A percentile compares a stretch with the other conserved stretches of the same genome.
These are phyloP conservation scores for Talaromyces sp. DNA, from an alignment of 2,329 filamentous ascomycete species.

Conservation along the genomic window DNA sequence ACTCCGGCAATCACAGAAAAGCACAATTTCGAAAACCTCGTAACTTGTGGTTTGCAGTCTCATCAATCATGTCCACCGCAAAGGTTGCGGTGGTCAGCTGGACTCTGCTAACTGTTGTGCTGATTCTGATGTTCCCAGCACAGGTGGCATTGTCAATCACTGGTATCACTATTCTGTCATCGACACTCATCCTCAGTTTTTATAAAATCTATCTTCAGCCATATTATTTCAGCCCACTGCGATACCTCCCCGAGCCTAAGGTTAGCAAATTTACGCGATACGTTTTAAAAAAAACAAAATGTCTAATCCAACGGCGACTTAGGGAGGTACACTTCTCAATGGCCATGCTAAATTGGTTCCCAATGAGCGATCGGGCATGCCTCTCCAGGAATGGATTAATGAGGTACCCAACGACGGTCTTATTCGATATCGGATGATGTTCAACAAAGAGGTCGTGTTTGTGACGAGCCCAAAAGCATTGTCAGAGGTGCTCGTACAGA, in stretches of 20 bases:
- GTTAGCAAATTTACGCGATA: neutral
- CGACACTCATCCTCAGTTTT: neutral
- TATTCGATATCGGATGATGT: constrained; percentile 10
- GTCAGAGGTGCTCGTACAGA: constrained; percentile 9
- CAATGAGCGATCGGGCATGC: constrained; percentile 13
- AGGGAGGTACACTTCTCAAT: constrained; percentile 8
- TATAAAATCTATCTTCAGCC: constrained; percentile 8
- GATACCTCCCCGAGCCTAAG: constrained; percentile 6
- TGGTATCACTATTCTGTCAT: neutral
- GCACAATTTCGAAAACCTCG: neutral
- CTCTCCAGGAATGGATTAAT: constrained; percentile 15
- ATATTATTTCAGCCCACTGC: constrained; percentile 7
- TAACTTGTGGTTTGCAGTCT: neutral
- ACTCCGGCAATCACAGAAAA: too few relatives aligned
- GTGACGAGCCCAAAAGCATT: constrained; percentile 13
- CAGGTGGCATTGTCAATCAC: neutral
- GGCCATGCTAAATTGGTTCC: constrained; percentile 11
- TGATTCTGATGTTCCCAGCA: neutral
- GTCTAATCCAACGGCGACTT: neutral
- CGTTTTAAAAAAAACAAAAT: neutral
- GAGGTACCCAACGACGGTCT: constrained; percentile 13
- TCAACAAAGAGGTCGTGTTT: constrained; percentile 11
- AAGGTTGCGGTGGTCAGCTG: neutral
- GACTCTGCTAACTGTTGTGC: neutral
- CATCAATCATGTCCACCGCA: neutral